These are phyloP conservation scores for Entonaema liquescens DNA, from an alignment of 495 filamentous ascomycete genomes.

Conservation along the genomic window DNA sequence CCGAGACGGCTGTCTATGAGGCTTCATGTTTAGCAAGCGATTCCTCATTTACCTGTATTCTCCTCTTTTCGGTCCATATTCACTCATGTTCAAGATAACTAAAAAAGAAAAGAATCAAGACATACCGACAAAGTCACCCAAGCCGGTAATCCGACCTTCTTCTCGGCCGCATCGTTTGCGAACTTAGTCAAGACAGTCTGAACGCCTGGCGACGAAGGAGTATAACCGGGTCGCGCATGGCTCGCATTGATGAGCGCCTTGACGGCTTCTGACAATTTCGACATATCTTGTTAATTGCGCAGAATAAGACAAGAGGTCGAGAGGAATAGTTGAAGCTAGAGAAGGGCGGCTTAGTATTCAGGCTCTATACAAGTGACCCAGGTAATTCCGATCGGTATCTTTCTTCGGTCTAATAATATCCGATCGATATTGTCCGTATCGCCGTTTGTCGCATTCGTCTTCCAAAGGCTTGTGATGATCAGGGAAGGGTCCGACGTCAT, in stretches of 20 bases:
- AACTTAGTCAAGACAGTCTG: constrained; percentile 62
- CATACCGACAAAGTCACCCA: constrained; percentile 48
- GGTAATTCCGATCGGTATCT: not conserved
- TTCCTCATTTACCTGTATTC: not conserved
- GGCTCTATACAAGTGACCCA: too few relatives aligned
- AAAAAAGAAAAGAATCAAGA: not conserved
- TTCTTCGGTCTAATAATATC: constrained; percentile 9
- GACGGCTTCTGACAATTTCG: constrained; percentile 70
- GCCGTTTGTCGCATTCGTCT: constrained; percentile 10
- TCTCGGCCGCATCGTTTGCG: constrained; percentile 57
- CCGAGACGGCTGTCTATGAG: constrained; percentile 72
- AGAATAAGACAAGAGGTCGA: not conserved
- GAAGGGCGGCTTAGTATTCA: not conserved
- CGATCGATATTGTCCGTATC: not conserved
- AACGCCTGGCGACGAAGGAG: constrained; percentile 62
- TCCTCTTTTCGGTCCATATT: not conserved
- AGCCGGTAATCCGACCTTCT: constrained; percentile 52
- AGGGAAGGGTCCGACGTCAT: constrained; percentile 24
- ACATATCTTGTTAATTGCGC: constrained; percentile 57
- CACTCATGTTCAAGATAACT: too few relatives aligned
- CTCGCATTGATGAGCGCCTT: constrained; percentile 77
- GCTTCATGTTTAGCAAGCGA: constrained; percentile 15
- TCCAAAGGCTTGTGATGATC: not conserved
- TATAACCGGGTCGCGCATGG: constrained; percentile 70
- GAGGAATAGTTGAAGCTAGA: not conserved